Conservation (phyloP, 345 rosid species). For the Linum trigynum region DNA sequence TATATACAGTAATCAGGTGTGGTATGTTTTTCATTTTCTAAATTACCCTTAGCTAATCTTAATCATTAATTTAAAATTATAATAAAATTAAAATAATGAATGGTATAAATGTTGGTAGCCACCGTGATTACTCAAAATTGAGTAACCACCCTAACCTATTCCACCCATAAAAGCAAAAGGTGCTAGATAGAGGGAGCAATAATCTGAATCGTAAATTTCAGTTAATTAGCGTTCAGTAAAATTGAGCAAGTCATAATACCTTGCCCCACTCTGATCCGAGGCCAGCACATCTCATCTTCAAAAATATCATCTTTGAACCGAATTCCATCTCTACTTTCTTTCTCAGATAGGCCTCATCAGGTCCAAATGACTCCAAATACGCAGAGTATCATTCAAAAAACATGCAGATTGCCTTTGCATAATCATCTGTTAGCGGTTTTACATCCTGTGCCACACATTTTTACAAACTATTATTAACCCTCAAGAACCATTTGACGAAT, state of each 20-base stretch:
- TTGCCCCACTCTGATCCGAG: slow-evolving; percentile 94
- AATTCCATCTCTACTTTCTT: slow-evolving; percentile 92
- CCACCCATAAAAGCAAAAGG: too few relatives aligned
- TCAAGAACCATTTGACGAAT: not conserved
- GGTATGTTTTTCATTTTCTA: too few relatives aligned
- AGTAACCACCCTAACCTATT: too few relatives aligned
- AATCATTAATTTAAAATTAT: too few relatives aligned
- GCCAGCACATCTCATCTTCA: slow-evolving; percentile 94
- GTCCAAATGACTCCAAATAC: slow-evolving; percentile 65
- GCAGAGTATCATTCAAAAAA: slow-evolving; percentile 52
- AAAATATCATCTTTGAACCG: slow-evolving; percentile 88
- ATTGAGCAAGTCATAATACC: slow-evolving; percentile 33
- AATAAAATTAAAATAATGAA: too few relatives aligned
- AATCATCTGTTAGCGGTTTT: slow-evolving; percentile 48
- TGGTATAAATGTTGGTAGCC: too few relatives aligned
- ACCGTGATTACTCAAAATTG: too few relatives aligned
- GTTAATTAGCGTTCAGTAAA: not conserved
- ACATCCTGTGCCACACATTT: slow-evolving; percentile 44
- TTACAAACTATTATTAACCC: slow-evolving; percentile 9
- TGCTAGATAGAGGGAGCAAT: not conserved
- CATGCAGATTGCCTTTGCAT: slow-evolving; percentile 42
- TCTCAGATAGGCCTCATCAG: slow-evolving; percentile 59
- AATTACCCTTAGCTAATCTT: too few relatives aligned
- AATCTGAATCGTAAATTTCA: not conserved
- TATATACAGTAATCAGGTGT: too few relatives aligned